Evolutionary conservation across 306 rosid species (phyloP), one percentile per base, ranked within the genome.

Genomic region (Cucumis sativus): DNA sequence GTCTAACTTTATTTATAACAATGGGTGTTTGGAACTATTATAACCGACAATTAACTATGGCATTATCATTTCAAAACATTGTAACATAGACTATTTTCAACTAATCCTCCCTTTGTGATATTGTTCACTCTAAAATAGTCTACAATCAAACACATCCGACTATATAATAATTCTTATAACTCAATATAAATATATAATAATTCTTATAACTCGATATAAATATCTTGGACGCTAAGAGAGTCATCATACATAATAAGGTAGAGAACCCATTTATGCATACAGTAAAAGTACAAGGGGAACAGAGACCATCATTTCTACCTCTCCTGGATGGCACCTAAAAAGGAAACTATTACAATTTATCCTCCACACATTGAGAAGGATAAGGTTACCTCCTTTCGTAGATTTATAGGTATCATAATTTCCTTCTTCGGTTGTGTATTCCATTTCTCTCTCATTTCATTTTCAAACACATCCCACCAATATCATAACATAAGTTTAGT

Each of bases 241-340:
- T 17, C 54, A 23, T 45, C 58, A 69, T 13, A 70, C 7, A 71
- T 52, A 47, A 69, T 39, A 33, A 67, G 54, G 73, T 41, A 67
- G 14, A 12, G 23, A 12, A 45, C 7, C n/a, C 37, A 41, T 69
- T 69, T 49, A 25, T 71, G 76, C 40, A 45, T 25, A 45, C 75
- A 47, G 37, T 49, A 70, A 13, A 5, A 47, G 54, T 47, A 52
- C 10, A 28, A 73, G 17, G 62, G 77, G 62, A 73, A 73, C 77
- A 73, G 63, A 54, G 63, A 52, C 63, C 18, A 16, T 60, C 63
- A 33, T 73, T 73, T 73, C 28, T 73, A 54, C 47, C 62, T 51
- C 33, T 30, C 77, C 77, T 54, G 41, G 76, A 72, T 25, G 39
- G 43, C 76, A 72, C 76, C 76, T 25, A 47, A 72, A 72, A 18